Evolutionary conservation across 1,284 basidiomycete genomes (phyloP), one percentile per base, ranked within the genome.

Genomic region (Earliella scabrosa): DNA sequence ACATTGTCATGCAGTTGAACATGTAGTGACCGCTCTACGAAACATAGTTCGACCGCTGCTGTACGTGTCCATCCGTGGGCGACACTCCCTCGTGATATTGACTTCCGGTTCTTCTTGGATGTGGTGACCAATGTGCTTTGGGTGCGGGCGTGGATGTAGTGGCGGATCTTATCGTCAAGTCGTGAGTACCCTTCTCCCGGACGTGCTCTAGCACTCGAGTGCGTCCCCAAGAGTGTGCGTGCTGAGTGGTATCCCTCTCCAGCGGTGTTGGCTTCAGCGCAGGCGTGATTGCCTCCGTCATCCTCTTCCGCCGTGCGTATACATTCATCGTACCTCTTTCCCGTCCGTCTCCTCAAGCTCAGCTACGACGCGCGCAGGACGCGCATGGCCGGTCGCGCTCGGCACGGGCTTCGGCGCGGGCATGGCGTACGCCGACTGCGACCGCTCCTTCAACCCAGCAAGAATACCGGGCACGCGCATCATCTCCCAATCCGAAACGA

Each of bases 241-340:
- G 18, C 23, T 51, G 18, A 62, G 3, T 34, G 2, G n/a, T 23
- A 14, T 21, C 20, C 18, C 13, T 34, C 65, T 74, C 73, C 76
- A 95, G 95, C 58, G 95, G 95, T 66, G 86, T 98, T 65, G 97
- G 97, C 58, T 95, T 98, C 75, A 89, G 95, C 68, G 90, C 88
- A 43, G 97, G 97, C 71, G 93, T 99, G 57, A 87, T 98, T 55
- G 88, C 93, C 34, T 97, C 94, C 40, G 97, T 98, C 61, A 85
- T 98, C 63, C 82, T 98, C 72, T 98, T 98, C 87, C 87, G 89
- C 74, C 87, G 97, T 98, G 69, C 77, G 96, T 90, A 53, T 56
- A 27, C 51, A 52, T 46, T 11, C 43, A 48, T 47, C 31, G 29
- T 46, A 8, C n/a, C 7, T 26, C 18, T 29, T 38, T 26, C 27